phyloP scores from a whole-genome alignment of 1,284 basidiomycete species.

The Moniliophthora roreri region DNA sequence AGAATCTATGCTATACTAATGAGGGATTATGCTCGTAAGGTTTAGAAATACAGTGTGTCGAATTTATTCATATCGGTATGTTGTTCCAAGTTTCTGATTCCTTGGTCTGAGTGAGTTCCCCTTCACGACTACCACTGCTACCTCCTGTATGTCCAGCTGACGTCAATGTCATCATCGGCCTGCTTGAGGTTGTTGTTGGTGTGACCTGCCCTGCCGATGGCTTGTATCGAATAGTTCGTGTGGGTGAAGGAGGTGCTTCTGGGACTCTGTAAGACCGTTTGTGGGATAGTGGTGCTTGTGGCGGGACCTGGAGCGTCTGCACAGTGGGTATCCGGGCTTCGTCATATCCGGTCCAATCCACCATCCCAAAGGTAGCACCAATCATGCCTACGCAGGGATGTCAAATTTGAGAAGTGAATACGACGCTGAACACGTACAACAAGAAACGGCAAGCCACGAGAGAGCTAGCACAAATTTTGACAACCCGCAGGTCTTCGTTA shows the following conservation, averaged over 20 bases:
- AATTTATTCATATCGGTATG: no score
- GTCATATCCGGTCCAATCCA: not conserved
- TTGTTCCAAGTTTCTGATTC: not conserved
- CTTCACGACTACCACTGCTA: not conserved
- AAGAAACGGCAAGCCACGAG: conserved; percentile 1
- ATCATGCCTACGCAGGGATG: not conserved
- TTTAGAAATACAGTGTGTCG: no score
- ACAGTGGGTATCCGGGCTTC: not conserved
- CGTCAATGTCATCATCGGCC: no score
- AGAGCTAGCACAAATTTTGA: conserved; percentile 6
- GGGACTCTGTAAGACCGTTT: conserved; percentile 1
- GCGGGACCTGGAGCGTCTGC: not conserved
- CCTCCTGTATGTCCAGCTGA: not conserved
- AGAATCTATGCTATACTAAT: not conserved
- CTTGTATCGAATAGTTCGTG: not conserved
- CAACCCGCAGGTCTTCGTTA: conserved; percentile 4
- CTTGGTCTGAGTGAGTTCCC: not conserved
- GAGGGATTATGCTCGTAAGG: not conserved
- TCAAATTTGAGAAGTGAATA: not conserved
- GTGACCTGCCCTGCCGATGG: not conserved
- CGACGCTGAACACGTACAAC: conserved; percentile 1
- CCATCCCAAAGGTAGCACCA: not conserved
- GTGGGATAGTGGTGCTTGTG: not conserved
- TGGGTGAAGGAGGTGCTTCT: not conserved
- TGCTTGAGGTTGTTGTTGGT: not conserved